A percentile compares a stretch with the other conserved stretches of the same genome.
phyloP scores from a whole-genome alignment of 345 rosid species.

The Zanthoxylum bungeanum region DNA sequence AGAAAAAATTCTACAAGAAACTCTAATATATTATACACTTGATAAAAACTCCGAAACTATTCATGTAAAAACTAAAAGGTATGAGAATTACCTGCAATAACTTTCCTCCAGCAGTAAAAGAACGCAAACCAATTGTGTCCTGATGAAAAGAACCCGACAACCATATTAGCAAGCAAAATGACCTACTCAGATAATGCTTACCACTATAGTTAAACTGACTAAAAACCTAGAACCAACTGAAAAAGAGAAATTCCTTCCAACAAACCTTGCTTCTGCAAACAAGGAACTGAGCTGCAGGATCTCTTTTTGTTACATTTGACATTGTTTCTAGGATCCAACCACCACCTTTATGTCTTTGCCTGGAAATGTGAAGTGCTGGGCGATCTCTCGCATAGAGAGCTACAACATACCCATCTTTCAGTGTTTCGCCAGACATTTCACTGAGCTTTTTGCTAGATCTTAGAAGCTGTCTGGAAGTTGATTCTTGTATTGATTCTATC shows the following conservation, averaged over 20 bases:
- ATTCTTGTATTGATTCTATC: constrained; percentile 55
- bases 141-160: constrained; percentile 25
- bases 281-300: constrained; percentile 98
- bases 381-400: constrained; percentile 80
- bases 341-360: constrained; percentile 95
- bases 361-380: constrained; percentile 75
- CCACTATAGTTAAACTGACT: not conserved
- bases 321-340: constrained; percentile 94
- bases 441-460: constrained; percentile 50
- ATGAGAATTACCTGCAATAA: constrained; percentile 71
- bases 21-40: too few species aligned
- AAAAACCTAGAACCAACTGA: constrained; percentile 10
- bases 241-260: too few species aligned
- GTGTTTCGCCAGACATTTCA: constrained; percentile 54
- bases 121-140: constrained; percentile 96
- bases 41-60: too few species aligned
- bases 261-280: constrained; percentile 83
- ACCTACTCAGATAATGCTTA: not conserved
- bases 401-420: constrained; percentile 88
- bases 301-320: constrained; percentile 89
- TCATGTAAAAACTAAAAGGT: not conserved
- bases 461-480: constrained; percentile 45
- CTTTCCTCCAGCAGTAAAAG: constrained; percentile 99
- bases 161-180: constrained; percentile 11
- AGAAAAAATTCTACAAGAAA: not conserved